Conservation (phyloP, 257 asterid species). For the Ilex asprella region DNA sequence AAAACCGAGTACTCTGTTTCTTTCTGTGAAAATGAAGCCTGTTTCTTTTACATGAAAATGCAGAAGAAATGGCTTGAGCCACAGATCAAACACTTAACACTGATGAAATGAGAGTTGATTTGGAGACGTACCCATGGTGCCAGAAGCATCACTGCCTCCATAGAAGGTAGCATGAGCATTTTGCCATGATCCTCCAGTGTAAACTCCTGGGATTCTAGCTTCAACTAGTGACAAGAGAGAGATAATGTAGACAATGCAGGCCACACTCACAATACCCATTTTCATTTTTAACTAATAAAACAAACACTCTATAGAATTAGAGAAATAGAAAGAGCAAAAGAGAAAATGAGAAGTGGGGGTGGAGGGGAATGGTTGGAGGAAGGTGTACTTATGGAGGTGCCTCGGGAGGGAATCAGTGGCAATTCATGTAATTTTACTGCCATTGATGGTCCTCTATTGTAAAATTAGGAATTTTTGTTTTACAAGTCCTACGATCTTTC, state of each 20-base stretch:
- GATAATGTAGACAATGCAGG: slow-evolving; percentile 1
- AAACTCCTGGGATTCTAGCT: slow-evolving; percentile 56
- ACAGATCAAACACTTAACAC: too few species aligned
- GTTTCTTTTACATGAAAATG: too few species aligned
- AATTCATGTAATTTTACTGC: not conserved
- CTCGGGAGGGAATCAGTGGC: not conserved
- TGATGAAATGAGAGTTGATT: not conserved
- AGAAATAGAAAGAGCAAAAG: not conserved
- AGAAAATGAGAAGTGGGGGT: not conserved
- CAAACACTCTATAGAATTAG: not conserved
- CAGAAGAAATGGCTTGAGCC: too few species aligned
- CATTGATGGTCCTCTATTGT: not conserved
- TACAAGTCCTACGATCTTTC: too few species aligned
- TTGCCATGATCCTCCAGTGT: slow-evolving; percentile 61
- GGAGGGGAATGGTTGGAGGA: not conserved
- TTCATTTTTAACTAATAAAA: not conserved
- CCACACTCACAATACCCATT: not conserved
- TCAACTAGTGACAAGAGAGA: slow-evolving; percentile 15
- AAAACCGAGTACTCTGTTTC: too few species aligned
- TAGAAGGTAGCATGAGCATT: slow-evolving; percentile 86
- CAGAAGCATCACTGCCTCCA: slow-evolving; percentile 88
- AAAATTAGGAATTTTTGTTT: too few species aligned
- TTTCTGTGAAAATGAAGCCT: too few species aligned
- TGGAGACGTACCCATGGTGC: slow-evolving; percentile 61
- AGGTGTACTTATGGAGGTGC: slow-evolving; percentile 1